These are phyloP conservation scores for Biscutella laevigata DNA, from an alignment of 441 rosid species.

Conservation along the genomic window DNA sequence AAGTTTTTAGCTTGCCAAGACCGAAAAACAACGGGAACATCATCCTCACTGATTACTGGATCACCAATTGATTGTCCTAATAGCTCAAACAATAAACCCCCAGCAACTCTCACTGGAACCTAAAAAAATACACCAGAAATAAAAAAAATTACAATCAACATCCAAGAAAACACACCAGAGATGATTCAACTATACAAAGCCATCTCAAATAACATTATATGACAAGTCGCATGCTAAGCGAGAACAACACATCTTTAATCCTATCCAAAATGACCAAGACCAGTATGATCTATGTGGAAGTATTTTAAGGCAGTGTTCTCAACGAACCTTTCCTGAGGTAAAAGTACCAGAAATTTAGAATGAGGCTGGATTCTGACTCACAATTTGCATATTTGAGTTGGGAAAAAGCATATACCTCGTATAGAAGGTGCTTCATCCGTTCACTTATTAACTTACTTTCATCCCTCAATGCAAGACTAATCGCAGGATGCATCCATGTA, in stretches of 20 bases:
- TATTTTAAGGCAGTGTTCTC: background rate
- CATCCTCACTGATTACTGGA: slow-evolving; percentile 80
- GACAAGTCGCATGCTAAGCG: slow-evolving; percentile 1
- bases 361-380: background rate
- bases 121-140: slow-evolving; percentile 18
- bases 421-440: slow-evolving; percentile 83
- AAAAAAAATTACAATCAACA: background rate
- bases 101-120: slow-evolving; percentile 97
- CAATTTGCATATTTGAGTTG: background rate
- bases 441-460: slow-evolving; percentile 83
- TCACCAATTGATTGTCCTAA: slow-evolving; percentile 97
- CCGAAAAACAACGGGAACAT: slow-evolving; percentile 78
- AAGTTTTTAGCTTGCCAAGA: slow-evolving; percentile 95
- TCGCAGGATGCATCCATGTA: slow-evolving; percentile 94
- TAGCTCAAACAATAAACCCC: slow-evolving; percentile 91
- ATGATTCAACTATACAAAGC: background rate
- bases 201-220: background rate
- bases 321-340: background rate
- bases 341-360: background rate
- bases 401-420: slow-evolving; percentile 47
- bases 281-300: background rate
- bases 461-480: slow-evolving; percentile 79
- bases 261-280: background rate
- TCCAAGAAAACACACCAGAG: background rate
- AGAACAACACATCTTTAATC: background rate